Evolutionary conservation across 2,329 filamentous ascomycete species (phyloP).

Genomic region (Berkeleyomyces rouxiae): DNA sequence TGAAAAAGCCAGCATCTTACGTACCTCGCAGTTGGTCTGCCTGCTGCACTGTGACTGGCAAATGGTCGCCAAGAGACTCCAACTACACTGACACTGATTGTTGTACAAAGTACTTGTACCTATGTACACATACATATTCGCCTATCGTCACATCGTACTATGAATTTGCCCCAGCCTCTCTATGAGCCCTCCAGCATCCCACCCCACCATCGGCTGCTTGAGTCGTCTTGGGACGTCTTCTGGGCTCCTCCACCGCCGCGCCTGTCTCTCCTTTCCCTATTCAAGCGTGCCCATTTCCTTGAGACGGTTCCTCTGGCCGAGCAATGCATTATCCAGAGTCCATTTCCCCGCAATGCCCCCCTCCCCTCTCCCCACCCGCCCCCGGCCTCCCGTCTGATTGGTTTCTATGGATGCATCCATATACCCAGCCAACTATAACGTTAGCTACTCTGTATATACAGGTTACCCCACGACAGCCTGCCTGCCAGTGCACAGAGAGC

Average conservation of each 20-base stretch:
- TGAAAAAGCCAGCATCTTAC: no score
- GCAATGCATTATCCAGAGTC: neutral
- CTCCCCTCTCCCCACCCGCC: neutral
- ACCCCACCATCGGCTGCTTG: neutral
- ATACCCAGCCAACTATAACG: no score
- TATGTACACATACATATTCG: neutral
- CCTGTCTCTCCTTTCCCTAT: neutral
- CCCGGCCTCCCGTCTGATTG: neutral
- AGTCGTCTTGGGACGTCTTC: neutral
- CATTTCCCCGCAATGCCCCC: neutral
- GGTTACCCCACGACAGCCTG: neutral
- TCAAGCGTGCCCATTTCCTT: neutral
- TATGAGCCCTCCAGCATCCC: neutral
- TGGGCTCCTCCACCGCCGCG: neutral
- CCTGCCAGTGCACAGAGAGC: neutral
- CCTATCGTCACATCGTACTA: neutral
- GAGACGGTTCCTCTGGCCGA: no score
- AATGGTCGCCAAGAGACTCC: neutral
- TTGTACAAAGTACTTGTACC: neutral
- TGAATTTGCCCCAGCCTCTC: neutral
- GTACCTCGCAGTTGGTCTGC: no score
- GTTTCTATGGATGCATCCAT: neutral
- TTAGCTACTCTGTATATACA: no score
- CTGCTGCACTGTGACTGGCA: neutral
- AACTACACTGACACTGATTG: neutral